Conservation (phyloP, 2,329 filamentous ascomycete genomes). For the Trichoderma sp. region DNA sequence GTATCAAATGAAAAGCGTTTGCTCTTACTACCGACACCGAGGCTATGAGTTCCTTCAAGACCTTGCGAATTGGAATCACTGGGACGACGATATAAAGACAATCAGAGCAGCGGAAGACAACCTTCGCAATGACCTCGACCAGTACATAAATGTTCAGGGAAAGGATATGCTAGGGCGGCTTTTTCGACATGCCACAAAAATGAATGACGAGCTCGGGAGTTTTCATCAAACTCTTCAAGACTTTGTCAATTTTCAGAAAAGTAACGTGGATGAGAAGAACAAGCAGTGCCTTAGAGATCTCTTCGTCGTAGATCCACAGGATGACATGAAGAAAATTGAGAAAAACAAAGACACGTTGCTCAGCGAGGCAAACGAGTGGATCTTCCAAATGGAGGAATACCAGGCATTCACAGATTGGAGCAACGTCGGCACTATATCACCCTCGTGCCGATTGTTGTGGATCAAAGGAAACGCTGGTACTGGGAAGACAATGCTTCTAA, state of each 20-base stretch:
- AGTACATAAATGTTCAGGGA: too few species aligned
- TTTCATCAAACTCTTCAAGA: constrained; percentile 26
- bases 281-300: constrained; percentile 27
- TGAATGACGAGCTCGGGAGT: constrained; percentile 25
- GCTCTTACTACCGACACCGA: constrained; percentile 39
- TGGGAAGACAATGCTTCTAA: constrained; percentile 43
- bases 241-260: constrained; percentile 26
- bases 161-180: too few species aligned
- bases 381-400: constrained; percentile 24
- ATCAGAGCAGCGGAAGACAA: constrained; percentile 33
- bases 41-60: constrained; percentile 34
- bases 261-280: constrained; percentile 23
- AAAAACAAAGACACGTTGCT: constrained; percentile 27
- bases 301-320: constrained; percentile 25
- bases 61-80: constrained; percentile 39
- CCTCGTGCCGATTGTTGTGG: constrained; percentile 36
- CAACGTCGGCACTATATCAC: background rate
- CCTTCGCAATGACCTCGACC: too few species aligned
- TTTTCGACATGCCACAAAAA: background rate
- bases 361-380: constrained; percentile 25
- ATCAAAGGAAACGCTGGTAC: constrained; percentile 41
- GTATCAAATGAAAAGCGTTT: constrained; percentile 46
- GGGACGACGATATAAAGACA: constrained; percentile 31
- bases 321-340: constrained; percentile 27
- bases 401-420: constrained; percentile 36